Evolutionary conservation across 2,329 filamentous ascomycete species (phyloP).

Genomic region (Exophiala mesophila): DNA sequence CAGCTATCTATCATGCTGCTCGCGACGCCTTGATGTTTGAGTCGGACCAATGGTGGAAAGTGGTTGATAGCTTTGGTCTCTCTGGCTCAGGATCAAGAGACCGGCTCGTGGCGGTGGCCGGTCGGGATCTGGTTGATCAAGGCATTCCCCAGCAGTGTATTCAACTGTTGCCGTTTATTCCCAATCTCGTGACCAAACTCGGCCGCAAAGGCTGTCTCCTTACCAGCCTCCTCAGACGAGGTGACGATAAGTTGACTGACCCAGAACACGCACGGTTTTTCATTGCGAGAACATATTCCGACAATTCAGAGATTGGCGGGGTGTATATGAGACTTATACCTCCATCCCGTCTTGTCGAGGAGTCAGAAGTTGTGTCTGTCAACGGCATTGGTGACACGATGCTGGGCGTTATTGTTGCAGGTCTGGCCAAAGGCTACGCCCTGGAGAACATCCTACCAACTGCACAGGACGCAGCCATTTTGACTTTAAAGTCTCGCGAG

Average conservation of each 20-base stretch:
- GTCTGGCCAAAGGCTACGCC: slow-evolving; percentile 55
- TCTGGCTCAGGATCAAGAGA: slow-evolving; percentile 64
- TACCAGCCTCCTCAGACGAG: slow-evolving; percentile 62
- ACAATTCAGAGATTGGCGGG: slow-evolving; percentile 63
- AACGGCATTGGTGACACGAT: slow-evolving; percentile 96
- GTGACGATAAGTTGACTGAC: slow-evolving; percentile 62
- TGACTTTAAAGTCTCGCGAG: slow-evolving; percentile 70
- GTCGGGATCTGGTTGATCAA: slow-evolving; percentile 62
- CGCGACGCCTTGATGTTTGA: slow-evolving; percentile 64
- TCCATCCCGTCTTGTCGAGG: slow-evolving; percentile 56
- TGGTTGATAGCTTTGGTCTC: slow-evolving; percentile 76
- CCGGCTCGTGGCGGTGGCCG: slow-evolving; percentile 65
- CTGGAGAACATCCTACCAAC: slow-evolving; percentile 65
- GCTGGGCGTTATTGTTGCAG: slow-evolving; percentile 76
- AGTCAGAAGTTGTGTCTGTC: slow-evolving; percentile 71
- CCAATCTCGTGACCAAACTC: slow-evolving; percentile 78
- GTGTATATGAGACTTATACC: slow-evolving; percentile 79
- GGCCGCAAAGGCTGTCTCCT: slow-evolving; percentile 71
- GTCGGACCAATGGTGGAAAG: slow-evolving; percentile 66
- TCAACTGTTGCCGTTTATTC: slow-evolving; percentile 82
- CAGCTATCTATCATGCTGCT: slow-evolving; percentile 70
- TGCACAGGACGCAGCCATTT: slow-evolving; percentile 74
- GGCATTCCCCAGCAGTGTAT: slow-evolving; percentile 80
- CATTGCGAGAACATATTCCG: slow-evolving; percentile 56
- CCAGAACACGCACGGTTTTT: slow-evolving; percentile 64